Evolutionary conservation across 1,139 yeast species (phyloP).

Genomic region (Taphrina sp.): DNA sequence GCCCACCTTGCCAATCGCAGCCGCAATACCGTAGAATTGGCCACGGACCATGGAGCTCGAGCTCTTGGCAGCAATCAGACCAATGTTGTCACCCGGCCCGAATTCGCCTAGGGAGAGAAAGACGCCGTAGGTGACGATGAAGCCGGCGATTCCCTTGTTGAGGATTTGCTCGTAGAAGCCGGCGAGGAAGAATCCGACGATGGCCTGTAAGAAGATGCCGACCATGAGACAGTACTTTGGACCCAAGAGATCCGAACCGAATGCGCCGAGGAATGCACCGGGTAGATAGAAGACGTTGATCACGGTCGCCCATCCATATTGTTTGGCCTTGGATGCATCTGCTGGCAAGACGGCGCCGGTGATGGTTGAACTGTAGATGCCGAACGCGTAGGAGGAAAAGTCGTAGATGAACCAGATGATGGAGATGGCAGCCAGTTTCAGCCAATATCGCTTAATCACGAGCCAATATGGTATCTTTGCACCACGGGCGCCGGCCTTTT

Average conservation of each 20-base stretch:
- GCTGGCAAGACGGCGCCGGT: constrained; percentile 57
- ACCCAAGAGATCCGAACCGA: constrained; percentile 78
- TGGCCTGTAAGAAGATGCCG: constrained; percentile 72
- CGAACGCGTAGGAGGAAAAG: constrained; percentile 82
- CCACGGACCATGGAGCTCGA: constrained; percentile 87
- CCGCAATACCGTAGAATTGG: constrained; percentile 84
- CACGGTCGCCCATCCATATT: constrained; percentile 91
- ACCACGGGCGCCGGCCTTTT: constrained; percentile 66
- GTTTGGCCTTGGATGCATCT: constrained; percentile 49
- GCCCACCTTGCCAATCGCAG: constrained; percentile 87
- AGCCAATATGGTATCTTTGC: constrained; percentile 65
- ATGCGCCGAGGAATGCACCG: constrained; percentile 82
- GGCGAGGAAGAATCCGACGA: constrained; percentile 85
- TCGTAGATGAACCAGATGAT: constrained; percentile 89
- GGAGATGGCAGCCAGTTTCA: constrained; percentile 67
- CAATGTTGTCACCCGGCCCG: constrained; percentile 92
- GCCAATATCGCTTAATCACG: constrained; percentile 78
- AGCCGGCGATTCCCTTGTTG: constrained; percentile 64
- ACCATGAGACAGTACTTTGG: constrained; percentile 72
- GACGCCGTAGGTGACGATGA: constrained; percentile 82
- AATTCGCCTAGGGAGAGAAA: constrained; percentile 85
- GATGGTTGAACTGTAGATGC: constrained; percentile 73
- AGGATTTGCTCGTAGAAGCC: constrained; percentile 57
- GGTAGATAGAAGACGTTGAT: constrained; percentile 85
- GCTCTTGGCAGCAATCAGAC: constrained; percentile 75